Evolutionary conservation across 192 early-diverging fungal genomes (phyloP).

Genomic region (Backusella macrospora): DNA sequence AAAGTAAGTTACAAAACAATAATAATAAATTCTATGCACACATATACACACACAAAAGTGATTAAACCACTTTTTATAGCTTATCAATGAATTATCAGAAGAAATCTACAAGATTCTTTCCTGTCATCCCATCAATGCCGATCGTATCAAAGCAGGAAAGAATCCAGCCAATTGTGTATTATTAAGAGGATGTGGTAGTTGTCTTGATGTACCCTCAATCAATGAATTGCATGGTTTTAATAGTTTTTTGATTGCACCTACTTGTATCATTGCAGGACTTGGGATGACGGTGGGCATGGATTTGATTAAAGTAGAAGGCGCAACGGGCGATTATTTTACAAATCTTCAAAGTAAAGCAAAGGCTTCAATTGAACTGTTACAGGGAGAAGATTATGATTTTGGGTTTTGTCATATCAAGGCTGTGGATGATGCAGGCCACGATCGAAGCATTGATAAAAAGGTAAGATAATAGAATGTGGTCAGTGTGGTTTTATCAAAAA

Average conservation of each 20-base stretch:
- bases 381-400: constrained; percentile 30
- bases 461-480: background rate
- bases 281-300: constrained; percentile 42
- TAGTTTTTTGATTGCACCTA: constrained; percentile 41
- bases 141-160: constrained; percentile 24
- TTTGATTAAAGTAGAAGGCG: constrained; percentile 31
- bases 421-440: constrained; percentile 44
- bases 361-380: constrained; percentile 14
- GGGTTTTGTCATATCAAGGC: constrained; percentile 42
- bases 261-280: constrained; percentile 42
- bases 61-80: background rate
- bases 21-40: too few relatives aligned
- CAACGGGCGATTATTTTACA: constrained; percentile 40
- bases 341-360: constrained; percentile 34
- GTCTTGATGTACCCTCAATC: constrained; percentile 37
- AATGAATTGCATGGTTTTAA: constrained; percentile 25
- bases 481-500: too few relatives aligned
- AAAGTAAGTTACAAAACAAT: constrained; percentile 21
- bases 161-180: constrained; percentile 39
- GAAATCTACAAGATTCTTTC: constrained; percentile 18
- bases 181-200: constrained; percentile 38
- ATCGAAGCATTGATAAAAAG: constrained; percentile 30
- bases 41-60: too few relatives aligned
- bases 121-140: constrained; percentile 30
- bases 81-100: constrained; percentile 38